Evolutionary conservation across 371 early-diverging fungal genomes (phyloP).

Genomic region (Saksenaea vasiformis): DNA sequence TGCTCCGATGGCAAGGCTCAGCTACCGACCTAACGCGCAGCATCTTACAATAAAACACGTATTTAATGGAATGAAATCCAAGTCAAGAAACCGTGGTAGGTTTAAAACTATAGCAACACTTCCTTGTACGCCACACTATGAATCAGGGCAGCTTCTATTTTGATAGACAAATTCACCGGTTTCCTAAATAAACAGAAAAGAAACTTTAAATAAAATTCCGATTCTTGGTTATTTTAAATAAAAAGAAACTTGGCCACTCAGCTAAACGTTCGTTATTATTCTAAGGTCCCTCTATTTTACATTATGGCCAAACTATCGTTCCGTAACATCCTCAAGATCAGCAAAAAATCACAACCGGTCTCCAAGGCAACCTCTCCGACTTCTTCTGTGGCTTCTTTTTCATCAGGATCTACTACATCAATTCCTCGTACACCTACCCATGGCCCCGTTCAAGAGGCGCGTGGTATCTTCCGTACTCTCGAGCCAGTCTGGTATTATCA

Average conservation of each 20-base stretch:
- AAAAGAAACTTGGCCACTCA: not conserved
- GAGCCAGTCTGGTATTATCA: conserved; percentile 46
- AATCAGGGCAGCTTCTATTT: no score
- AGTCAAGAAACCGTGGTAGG: no score
- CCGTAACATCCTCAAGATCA: not conserved
- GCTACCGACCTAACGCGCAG: not conserved
- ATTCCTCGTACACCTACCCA: conserved; percentile 29
- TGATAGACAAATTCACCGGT: no score
- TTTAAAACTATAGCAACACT: no score
- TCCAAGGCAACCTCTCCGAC: not conserved
- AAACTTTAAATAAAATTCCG: not conserved
- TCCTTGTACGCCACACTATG: not conserved
- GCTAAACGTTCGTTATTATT: not conserved
- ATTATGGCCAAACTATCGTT: not conserved
- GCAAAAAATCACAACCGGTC: not conserved
- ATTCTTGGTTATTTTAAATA: not conserved
- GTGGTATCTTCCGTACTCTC: conserved; percentile 47
- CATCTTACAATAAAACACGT: not conserved
- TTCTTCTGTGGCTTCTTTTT: conserved; percentile 27
- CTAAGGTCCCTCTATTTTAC: not conserved
- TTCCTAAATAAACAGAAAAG: not conserved
- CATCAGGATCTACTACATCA: conserved; percentile 18
- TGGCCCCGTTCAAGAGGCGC: conserved; percentile 23
- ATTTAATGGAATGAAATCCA: no score
- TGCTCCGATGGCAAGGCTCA: not conserved